Evolutionary conservation across 345 rosid genomes (phyloP).

Genomic region (Dovyalis caffra): DNA sequence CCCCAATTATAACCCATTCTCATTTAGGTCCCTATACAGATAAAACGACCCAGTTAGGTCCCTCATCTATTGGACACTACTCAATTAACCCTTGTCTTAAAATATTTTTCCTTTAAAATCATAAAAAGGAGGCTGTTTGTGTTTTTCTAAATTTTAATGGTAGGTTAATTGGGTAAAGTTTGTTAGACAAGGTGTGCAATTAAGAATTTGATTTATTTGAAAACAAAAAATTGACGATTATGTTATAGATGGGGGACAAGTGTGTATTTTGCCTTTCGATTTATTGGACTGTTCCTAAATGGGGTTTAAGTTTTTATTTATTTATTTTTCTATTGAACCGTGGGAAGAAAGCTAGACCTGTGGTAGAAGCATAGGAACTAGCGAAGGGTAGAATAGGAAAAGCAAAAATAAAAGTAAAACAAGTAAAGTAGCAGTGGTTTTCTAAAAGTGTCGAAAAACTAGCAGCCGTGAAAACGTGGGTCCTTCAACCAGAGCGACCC

Average conservation of each 20-base stretch:
- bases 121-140: not conserved
- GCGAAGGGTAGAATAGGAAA: slow-evolving; percentile 25
- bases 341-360: not conserved
- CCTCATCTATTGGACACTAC: not conserved
- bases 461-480: not conserved
- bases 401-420: not conserved
- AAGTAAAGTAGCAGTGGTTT: slow-evolving; percentile 14
- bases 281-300: not conserved
- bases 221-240: not conserved
- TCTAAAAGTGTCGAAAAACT: slow-evolving; percentile 13
- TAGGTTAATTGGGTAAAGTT: too few species aligned
- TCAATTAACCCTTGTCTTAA: not conserved
- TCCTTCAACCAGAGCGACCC: not conserved
- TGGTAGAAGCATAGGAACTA: slow-evolving; percentile 4
- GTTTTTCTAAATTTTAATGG: too few species aligned
- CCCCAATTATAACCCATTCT: too few species aligned
- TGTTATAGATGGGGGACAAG: not conserved
- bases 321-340: not conserved
- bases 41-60: too few species aligned
- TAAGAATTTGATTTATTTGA: not conserved
- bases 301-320: not conserved
- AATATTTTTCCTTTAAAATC: too few species aligned
- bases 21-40: too few species aligned
- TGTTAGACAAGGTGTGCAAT: not conserved
- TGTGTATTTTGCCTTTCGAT: not conserved